A percentile compares a stretch with the other conserved stretches of the same genome.
Evolutionary conservation across 208 protist species (phyloP).

Genomic region (Acanthamoeba castellanii): DNA sequence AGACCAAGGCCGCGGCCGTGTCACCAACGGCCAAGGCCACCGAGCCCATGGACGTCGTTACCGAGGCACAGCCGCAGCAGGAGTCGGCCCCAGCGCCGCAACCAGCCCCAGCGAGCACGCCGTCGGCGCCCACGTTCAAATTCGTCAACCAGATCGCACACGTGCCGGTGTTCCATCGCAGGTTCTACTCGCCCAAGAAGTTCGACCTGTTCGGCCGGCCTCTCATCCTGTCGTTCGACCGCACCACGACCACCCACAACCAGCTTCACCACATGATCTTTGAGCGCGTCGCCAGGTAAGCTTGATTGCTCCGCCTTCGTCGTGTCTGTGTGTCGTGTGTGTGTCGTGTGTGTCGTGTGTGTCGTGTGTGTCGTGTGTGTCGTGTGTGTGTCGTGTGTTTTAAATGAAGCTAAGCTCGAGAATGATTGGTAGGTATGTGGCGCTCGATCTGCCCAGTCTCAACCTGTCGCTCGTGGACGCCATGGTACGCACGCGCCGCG

Average conservation of each 20-base stretch:
- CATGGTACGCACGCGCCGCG: no score
- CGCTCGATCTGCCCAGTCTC: background rate
- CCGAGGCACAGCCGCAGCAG: background rate
- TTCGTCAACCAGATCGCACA: conserved; percentile 30
- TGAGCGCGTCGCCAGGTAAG: background rate
- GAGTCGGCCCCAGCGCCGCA: background rate
- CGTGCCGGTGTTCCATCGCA: conserved; percentile 10
- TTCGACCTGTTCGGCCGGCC: conserved; percentile 39
- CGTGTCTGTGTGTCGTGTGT: no score
- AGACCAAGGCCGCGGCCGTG: background rate
- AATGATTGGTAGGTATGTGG: background rate
- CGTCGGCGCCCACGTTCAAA: background rate
- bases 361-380: no score
- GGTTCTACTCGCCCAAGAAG: background rate
- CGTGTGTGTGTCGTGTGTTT: background rate
- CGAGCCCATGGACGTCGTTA: background rate
- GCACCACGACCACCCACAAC: conserved; percentile 12
- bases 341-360: no score
- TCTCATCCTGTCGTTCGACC: conserved; percentile 39
- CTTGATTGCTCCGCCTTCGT: background rate
- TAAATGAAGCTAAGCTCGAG: no score
- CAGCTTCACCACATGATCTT: conserved; percentile 20
- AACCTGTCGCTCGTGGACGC: background rate
- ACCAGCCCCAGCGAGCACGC: background rate
- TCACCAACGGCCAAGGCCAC: background rate